phyloP scores from a whole-genome alignment of 2,329 filamentous ascomycete genomes.

The Penicillium sp. region DNA sequence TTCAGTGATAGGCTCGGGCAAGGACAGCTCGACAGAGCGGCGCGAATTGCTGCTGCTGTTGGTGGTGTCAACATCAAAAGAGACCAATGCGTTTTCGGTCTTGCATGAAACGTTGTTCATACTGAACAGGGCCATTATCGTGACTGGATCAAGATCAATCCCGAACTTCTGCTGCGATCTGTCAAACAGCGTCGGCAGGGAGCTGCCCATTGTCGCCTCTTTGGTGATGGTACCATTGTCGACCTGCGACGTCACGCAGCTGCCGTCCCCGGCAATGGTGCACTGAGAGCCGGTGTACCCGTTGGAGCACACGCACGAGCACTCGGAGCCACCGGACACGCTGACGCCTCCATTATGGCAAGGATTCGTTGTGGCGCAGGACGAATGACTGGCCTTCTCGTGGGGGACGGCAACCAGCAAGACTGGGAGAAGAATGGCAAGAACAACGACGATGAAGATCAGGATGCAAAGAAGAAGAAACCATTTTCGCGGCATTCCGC shows the following conservation, averaged over 20 bases:
- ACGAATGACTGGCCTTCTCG: slow-evolving; percentile 38
- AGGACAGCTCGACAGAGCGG: slow-evolving; percentile 16
- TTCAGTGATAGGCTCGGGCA: background rate
- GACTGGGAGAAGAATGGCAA: slow-evolving; percentile 76
- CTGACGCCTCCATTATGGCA: slow-evolving; percentile 82
- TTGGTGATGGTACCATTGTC: slow-evolving; percentile 39
- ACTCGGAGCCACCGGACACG: slow-evolving; percentile 64
- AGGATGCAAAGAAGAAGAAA: slow-evolving; percentile 67
- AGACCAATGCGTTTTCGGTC: slow-evolving; percentile 81
- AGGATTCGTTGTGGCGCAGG: slow-evolving; percentile 59
- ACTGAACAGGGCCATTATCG: slow-evolving; percentile 74
- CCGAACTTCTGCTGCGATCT: slow-evolving; percentile 67
- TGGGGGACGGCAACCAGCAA: slow-evolving; percentile 60
- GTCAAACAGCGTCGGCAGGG: slow-evolving; percentile 70
- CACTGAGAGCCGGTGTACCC: slow-evolving; percentile 72
- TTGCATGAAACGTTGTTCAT: slow-evolving; percentile 72
- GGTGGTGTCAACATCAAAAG: slow-evolving; percentile 57
- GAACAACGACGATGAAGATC: slow-evolving; percentile 68
- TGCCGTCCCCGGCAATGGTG: slow-evolving; percentile 47
- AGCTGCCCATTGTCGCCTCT: slow-evolving; percentile 77
- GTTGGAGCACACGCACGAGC: slow-evolving; percentile 84
- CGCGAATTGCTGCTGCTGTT: slow-evolving; percentile 26
- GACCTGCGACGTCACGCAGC: slow-evolving; percentile 54
- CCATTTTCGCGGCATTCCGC: slow-evolving; percentile 76
- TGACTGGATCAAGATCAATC: slow-evolving; percentile 67